Base-by-base conservation (phyloP, 2,329 filamentous ascomycete species). In the Sporothrix pseudoabietina region DNA sequence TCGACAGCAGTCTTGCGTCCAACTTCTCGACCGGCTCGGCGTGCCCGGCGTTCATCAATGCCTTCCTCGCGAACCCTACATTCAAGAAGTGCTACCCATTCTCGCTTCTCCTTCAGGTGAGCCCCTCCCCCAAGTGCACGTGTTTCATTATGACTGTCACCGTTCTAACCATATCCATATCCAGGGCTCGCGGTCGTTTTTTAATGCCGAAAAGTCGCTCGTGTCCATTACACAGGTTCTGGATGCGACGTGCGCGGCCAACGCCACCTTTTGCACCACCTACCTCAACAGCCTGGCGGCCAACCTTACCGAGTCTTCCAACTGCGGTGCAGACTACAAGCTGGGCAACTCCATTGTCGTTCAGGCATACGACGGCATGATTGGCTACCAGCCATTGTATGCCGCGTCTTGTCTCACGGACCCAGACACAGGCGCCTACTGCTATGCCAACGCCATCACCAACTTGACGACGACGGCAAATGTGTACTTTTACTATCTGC, bases 401-500 rank as follows among this genome's bases (percentile, higher is more conserved):
- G 86, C 89, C 68, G 93, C 94, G 3, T 91, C 91, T 7, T 99
- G 96, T 80, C 86, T 97, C 26, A 89, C 89, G 74, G 88, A 93
- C 79, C 85, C 88, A 0, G 82, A 84, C 0, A 90, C 89, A 0
- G 85, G 85, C 69, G 87, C 89, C 76, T 98, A 95, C 84, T 91
- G 89, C 83, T 98, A 94, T 80, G 92, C 92, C 76, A 91, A 93
- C 77, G 94, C 95, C 69, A 89, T 94, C 74, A 94, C 92, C 66
- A 97, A 97, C 82, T 80, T 84, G 6, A 87, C 88, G 30, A 91
- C 88, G 9, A 85, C 92, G 0, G 88, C 89, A 44, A 91, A 96
- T 80, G 87, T 89, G 47, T 95, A 94, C 79, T 87, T 96, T 49
- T 99, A 98, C 83, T 95, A 92, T 78, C 84, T 98, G 3, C 93